Evolutionary conservation across 2,329 filamentous ascomycete genomes (phyloP), one percentile per base, ranked within the genome.

Genomic region (Venturia oleaginea): DNA sequence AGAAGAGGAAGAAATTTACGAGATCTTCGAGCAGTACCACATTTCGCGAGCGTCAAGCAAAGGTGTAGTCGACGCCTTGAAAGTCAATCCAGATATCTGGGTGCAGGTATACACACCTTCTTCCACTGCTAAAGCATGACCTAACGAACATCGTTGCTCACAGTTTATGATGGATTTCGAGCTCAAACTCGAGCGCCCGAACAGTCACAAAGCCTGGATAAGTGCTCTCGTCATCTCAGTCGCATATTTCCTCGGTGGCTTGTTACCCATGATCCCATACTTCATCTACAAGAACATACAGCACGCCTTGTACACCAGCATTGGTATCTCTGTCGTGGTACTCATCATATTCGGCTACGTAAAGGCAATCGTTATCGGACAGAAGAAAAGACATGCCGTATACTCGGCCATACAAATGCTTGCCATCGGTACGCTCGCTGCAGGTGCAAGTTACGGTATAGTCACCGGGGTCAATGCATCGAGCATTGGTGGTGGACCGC

Each of bases 371-470:
- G 32, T 69, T 30, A 67, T 66, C 10, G 67, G 68, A 13, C 61
- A 60, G 19, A 61, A 46, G 19, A 24, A 57, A 38, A 62, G 42
- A 37, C 62, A 59, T 30, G 51, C 57, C 2, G 17, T 67, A 4
- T 34, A 34, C 48, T 67, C 63, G 57, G 66, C 66, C 17, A 6
- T 68, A 17, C 67, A 68, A 55, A 68, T 67, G 24, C 61, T 68
- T 24, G 62, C 48, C 48, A 67, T 68, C 13, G 67, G 67, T 5
- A 67, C 64, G 4, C 34, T 67, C 5, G 67, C 67, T 19, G 67
- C 67, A 5, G 67, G 64, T 15, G 62, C 64, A 13, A 65, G 62
- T 64, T 68, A 68, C 51, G 67, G 67, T 6, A 68, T 68, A 59
- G 67, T 68, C 7, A 60, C 64, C 27, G 66, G 65, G 1, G 61